These are phyloP conservation scores for Silene noctiflora DNA, from an alignment of 179 eudicot species.

Conservation along the genomic window DNA sequence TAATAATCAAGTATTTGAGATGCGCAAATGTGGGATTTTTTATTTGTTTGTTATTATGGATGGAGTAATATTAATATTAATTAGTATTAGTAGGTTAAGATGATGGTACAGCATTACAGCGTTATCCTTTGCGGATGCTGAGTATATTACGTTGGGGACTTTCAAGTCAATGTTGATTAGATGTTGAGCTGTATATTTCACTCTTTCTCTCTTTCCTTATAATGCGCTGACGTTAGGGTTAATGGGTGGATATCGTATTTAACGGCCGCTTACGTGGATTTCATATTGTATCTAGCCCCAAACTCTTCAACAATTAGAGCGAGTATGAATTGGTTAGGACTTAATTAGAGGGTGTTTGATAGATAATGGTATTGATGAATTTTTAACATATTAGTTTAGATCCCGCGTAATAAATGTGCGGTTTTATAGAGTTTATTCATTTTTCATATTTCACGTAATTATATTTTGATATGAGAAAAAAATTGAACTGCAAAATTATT, in stretches of 20 bases:
- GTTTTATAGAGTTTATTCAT: too few species aligned
- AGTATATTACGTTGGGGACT: background rate
- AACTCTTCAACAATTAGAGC: too few species aligned
- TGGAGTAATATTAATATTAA: background rate
- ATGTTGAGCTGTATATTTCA: conserved; percentile 28
- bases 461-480: too few species aligned
- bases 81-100: background rate
- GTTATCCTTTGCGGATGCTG: conserved; percentile 1
- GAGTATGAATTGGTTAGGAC: too few species aligned
- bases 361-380: too few species aligned
- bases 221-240: background rate
- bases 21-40: background rate
- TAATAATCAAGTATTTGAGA: background rate
- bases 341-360: too few species aligned
- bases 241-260: background rate
- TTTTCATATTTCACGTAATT: too few species aligned
- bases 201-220: background rate
- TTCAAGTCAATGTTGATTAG: conserved; percentile 25
- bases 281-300: background rate
- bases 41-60: background rate
- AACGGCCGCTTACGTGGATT: background rate
- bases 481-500: too few species aligned
- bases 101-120: conserved; percentile 1
- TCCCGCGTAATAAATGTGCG: too few species aligned
- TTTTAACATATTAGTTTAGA: too few species aligned